A percentile compares a stretch with the other conserved stretches of the same genome.
These are phyloP conservation scores for Leccinellum rugosiceps DNA, from an alignment of 768 basidiomycete species.

Conservation along the genomic window DNA sequence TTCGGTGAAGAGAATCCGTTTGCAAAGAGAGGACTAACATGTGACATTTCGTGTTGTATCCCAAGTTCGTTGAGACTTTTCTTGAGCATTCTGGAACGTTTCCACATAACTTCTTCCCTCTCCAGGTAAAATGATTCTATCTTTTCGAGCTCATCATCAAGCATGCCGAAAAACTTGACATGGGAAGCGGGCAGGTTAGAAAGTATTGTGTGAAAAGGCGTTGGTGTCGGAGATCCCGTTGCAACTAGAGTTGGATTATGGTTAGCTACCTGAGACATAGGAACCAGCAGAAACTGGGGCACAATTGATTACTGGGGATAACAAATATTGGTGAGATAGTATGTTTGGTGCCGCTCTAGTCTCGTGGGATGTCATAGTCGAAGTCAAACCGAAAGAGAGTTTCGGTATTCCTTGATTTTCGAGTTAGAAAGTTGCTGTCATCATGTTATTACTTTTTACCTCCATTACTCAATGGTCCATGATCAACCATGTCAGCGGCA, in stretches of 20 bases:
- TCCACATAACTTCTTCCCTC: slow-evolving; percentile 59
- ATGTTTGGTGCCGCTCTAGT: neutral
- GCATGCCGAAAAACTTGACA: slow-evolving; percentile 64
- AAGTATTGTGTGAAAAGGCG: slow-evolving; percentile 47
- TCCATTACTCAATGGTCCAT: neutral
- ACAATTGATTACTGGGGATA: slow-evolving; percentile 6
- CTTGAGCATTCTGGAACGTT: slow-evolving; percentile 46
- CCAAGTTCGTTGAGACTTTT: slow-evolving; percentile 71
- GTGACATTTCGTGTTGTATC: slow-evolving; percentile 57
- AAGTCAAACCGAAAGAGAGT: slow-evolving; percentile 12
- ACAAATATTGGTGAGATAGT: neutral
- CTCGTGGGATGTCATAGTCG: slow-evolving; percentile 5
- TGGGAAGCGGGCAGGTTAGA: slow-evolving; percentile 58
- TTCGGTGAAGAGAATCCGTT: neutral
- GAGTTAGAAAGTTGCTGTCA: neutral
- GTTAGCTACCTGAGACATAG: slow-evolving; percentile 12
- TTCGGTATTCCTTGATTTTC: neutral
- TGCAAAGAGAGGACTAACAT: slow-evolving; percentile 39
- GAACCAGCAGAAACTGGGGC: slow-evolving; percentile 14
- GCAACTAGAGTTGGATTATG: neutral
- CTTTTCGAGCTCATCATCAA: slow-evolving; percentile 79
- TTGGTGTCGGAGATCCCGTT: slow-evolving; percentile 15
- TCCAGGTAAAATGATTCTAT: slow-evolving; percentile 79
- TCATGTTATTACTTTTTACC: slow-evolving; percentile 8
- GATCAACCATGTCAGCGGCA: neutral